A percentile compares a stretch with the other conserved stretches of the same genome.
Evolutionary conservation across 805 yeast species (phyloP).

Genomic region (Kluyveromyces dobzhanskii): DNA sequence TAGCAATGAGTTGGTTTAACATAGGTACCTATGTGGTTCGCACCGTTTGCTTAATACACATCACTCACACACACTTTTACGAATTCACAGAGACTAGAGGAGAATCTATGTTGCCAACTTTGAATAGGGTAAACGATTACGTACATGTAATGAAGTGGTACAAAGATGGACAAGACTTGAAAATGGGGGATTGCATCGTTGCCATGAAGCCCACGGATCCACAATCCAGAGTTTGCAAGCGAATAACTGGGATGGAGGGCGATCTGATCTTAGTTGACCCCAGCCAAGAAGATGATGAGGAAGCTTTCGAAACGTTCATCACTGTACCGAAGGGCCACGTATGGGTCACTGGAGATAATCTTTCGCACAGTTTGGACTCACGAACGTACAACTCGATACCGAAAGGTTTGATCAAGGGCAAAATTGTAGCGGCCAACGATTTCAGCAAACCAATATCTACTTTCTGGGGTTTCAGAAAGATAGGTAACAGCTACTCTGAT

Average conservation of each 20-base stretch:
- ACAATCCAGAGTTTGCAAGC: slow-evolving; percentile 75
- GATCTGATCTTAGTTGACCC: slow-evolving; percentile 81
- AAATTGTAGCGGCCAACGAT: slow-evolving; percentile 64
- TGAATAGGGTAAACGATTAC: slow-evolving; percentile 65
- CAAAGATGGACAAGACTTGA: slow-evolving; percentile 54
- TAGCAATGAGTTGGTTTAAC: slow-evolving; percentile 9
- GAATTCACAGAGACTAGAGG: slow-evolving; percentile 82
- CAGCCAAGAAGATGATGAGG: slow-evolving; percentile 26
- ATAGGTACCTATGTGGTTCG: slow-evolving; percentile 45
- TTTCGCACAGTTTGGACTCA: slow-evolving; percentile 81
- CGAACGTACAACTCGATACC: slow-evolving; percentile 87
- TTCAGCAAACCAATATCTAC: slow-evolving; percentile 40
- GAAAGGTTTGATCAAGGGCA: slow-evolving; percentile 80
- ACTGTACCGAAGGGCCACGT: slow-evolving; percentile 89
- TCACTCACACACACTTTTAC: slow-evolving; percentile 55
- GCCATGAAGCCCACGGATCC: slow-evolving; percentile 89
- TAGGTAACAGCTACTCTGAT: slow-evolving; percentile 42
- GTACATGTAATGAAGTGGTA: slow-evolving; percentile 66
- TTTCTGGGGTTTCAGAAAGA: slow-evolving; percentile 47
- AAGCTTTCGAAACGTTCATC: slow-evolving; percentile 41
- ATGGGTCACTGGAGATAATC: slow-evolving; percentile 95
- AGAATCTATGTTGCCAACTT: slow-evolving; percentile 91
- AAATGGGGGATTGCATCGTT: slow-evolving; percentile 81
- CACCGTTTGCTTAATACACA: slow-evolving; percentile 58
- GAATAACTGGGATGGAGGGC: slow-evolving; percentile 95